These are phyloP conservation scores for Lasiodiplodia citricola DNA, from an alignment of 2,329 filamentous ascomycete genomes.

Conservation along the genomic window DNA sequence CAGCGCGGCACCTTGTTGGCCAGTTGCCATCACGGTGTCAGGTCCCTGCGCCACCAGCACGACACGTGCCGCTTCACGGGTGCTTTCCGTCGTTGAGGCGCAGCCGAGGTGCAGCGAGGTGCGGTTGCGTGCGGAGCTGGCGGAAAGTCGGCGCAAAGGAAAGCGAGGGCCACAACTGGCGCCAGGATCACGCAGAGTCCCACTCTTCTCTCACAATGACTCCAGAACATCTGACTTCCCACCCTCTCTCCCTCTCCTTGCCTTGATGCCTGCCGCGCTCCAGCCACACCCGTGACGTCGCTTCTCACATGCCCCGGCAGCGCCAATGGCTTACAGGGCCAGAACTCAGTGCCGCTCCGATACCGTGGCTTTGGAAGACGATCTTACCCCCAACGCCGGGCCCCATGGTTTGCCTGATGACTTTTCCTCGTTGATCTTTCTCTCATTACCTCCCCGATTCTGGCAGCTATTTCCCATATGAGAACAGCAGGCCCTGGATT, in stretches of 20 bases:
- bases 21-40: not conserved
- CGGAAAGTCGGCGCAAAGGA: not conserved
- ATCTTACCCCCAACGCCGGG: not conserved
- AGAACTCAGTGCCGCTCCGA: not conserved
- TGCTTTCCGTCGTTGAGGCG: not conserved
- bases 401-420: not conserved
- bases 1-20: slow-evolving; percentile 2
- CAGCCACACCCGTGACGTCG: not conserved
- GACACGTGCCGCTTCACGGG: not conserved
- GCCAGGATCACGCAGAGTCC: slow-evolving; percentile 3
- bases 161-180: not conserved
- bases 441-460: not conserved
- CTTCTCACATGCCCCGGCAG: not conserved
- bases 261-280: not conserved
- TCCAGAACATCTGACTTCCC: not conserved
- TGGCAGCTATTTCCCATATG: too few species aligned
- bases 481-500: too few species aligned
- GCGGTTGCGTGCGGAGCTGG: not conserved
- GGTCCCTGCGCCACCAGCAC: not conserved
- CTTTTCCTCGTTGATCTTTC: not conserved
- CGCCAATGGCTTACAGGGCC: not conserved
- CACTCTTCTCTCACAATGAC: slow-evolving; percentile 3
- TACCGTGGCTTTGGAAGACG: not conserved
- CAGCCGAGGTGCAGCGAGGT: slow-evolving; percentile 12
- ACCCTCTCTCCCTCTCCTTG: not conserved